A percentile compares a stretch with the other conserved stretches of the same genome.
phyloP scores from a whole-genome alignment of 2,329 filamentous ascomycete genomes.

The Aspergillus brasiliensis region DNA sequence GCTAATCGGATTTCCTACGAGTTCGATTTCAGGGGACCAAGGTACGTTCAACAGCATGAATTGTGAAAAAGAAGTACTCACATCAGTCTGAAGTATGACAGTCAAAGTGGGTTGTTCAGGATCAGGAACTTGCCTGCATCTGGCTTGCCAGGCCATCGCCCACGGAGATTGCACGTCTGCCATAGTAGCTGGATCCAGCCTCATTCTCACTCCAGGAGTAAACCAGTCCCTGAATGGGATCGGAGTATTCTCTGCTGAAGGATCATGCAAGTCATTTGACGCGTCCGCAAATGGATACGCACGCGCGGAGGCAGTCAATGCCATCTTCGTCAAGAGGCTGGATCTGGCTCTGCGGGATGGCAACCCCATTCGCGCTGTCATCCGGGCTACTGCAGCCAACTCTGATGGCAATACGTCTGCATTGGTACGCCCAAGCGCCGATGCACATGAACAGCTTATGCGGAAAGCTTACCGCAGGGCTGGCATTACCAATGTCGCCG shows the following conservation, averaged over 20 bases:
- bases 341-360: conserved; percentile 29
- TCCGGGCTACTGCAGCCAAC: conserved; percentile 28
- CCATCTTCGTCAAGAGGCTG: conserved; percentile 35
- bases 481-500: no score
- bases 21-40: conserved; percentile 12
- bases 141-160: conserved; percentile 26
- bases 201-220: conserved; percentile 35
- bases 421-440: no score
- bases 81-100: conserved; percentile 21
- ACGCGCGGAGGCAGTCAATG: conserved; percentile 35
- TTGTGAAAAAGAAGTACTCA: conserved; percentile 18
- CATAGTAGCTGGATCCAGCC: conserved; percentile 37
- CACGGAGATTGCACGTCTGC: conserved; percentile 23
- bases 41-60: background rate
- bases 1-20: conserved; percentile 16
- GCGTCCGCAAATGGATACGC: conserved; percentile 35
- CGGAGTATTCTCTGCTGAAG: conserved; percentile 37
- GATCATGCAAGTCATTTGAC: conserved; percentile 31
- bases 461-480: no score
- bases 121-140: conserved; percentile 33
- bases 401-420: conserved; percentile 23
- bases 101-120: conserved; percentile 31
- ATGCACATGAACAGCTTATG: no score
- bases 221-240: conserved; percentile 32
- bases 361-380: conserved; percentile 34